These are phyloP conservation scores for Vigna trinervia DNA, from an alignment of 306 rosid species.

Conservation along the genomic window DNA sequence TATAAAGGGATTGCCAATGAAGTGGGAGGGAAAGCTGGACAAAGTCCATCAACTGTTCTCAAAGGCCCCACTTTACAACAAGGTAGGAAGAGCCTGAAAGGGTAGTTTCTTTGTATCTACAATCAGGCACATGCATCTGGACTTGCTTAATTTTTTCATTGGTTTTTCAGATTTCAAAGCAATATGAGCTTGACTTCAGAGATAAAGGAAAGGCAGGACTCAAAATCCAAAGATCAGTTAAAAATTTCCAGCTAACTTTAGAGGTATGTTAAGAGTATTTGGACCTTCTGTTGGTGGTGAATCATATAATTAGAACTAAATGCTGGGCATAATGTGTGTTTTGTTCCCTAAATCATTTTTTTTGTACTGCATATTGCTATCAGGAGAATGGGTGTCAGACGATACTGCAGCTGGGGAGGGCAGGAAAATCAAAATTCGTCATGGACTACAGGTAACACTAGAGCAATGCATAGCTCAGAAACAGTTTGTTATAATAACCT, in stretches of 20 bases:
- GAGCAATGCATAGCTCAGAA: slow-evolving; percentile 5
- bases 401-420: slow-evolving; percentile 87
- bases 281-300: slow-evolving; percentile 2
- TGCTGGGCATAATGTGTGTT: background rate
- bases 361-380: background rate
- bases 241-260: slow-evolving; percentile 87
- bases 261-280: slow-evolving; percentile 58
- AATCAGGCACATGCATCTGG: background rate
- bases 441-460: slow-evolving; percentile 88
- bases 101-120: slow-evolving; percentile 3
- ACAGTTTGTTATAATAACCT: background rate
- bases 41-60: slow-evolving; percentile 75
- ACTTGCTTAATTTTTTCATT: slow-evolving; percentile 17
- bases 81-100: slow-evolving; percentile 47
- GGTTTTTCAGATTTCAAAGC: slow-evolving; percentile 66
- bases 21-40: slow-evolving; percentile 71
- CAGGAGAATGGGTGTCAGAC: slow-evolving; percentile 86
- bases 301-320: background rate
- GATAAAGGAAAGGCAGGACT: slow-evolving; percentile 84
- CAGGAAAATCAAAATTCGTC: slow-evolving; percentile 73
- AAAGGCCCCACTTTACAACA: slow-evolving; percentile 76
- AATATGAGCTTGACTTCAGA: slow-evolving; percentile 84
- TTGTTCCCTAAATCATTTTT: background rate
- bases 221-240: slow-evolving; percentile 73
- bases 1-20: slow-evolving; percentile 69